Percentiles rank a stretch among this genome's conserved stretches.
Conservation (phyloP, 1,139 yeast genomes). For the Sugiyamaella novakii region DNA sequence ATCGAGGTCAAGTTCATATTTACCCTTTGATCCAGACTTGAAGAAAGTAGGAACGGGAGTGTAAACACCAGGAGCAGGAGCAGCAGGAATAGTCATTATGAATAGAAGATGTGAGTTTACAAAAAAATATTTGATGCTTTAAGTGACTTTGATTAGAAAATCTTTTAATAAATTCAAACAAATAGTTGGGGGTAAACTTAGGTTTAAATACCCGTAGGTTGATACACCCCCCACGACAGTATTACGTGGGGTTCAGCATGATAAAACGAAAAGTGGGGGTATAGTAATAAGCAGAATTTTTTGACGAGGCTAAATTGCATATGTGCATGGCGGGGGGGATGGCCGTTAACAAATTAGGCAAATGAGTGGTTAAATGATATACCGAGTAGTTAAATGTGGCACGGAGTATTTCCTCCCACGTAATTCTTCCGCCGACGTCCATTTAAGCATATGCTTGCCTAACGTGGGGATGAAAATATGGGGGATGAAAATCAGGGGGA, state of each 20-base stretch:
- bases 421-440: not conserved
- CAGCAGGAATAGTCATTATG: slow-evolving; percentile 23
- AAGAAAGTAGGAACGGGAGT: slow-evolving; percentile 56
- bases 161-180: not conserved
- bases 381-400: too few relatives aligned
- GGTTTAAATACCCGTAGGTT: slow-evolving; percentile 8
- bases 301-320: not conserved
- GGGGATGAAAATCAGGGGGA: not conserved
- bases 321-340: slow-evolving; percentile 12
- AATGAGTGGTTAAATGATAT: not conserved
- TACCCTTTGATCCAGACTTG: slow-evolving; percentile 42
- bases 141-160: not conserved
- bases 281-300: not conserved
- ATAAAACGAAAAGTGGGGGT: slow-evolving; percentile 9
- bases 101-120: not conserved
- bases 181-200: not conserved
- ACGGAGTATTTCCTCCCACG: too few relatives aligned
- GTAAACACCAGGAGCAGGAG: slow-evolving; percentile 46
- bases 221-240: slow-evolving; percentile 10
- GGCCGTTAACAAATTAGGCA: not conserved
- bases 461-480: not conserved
- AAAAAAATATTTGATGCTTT: too few relatives aligned
- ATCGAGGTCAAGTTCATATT: slow-evolving; percentile 47
- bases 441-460: too few relatives aligned
- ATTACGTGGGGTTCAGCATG: slow-evolving; percentile 9